Evolutionary conservation across 352 stramenopile species (phyloP), one percentile per base, ranked within the genome.

Genomic region (Phytophthora foliorum): DNA sequence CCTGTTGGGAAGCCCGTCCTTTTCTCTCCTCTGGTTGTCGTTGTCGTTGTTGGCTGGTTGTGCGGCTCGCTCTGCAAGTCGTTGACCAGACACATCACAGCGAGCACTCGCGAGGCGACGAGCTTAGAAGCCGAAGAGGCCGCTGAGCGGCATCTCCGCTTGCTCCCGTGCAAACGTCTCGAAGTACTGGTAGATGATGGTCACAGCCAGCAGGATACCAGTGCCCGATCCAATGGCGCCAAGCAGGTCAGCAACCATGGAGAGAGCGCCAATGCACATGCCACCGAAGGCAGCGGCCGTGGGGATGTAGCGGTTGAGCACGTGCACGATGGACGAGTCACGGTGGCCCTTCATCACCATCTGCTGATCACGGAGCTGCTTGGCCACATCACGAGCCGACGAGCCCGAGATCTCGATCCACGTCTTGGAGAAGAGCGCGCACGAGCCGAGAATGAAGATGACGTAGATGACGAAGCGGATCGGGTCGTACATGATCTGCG

Each of bases 121-220:
- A 25, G 41, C 73, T 90, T 93, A 94, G 75, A 96, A 94, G 69
- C 88, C 88, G 64, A 96, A 96, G 49, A 96, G 72, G 42, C 83
- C 81, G 54, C 82, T 84, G 42, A 95, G 68, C 52, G 88, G 88
- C 57, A 96, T 82, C 64, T 96, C 88, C 8, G 88, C 84, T 64
- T 96, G 86, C 77, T 99, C 96, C 74, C 98, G 98, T 55, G 95
- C 89, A 57, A 99, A 99, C 42, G 95, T 98, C 89, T 99, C 97
- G 73, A 98, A 99, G 84, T 99, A 99, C 81, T 99, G 93, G 89
- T 99, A 99, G 82, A 99, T 99, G 87, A 99, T 99, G 25, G 98
- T 99, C 55, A 99, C 98, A 53, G 95, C 95, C 61, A 99, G 81
- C 67, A 99, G 81, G 78, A 99, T 99, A 85, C 98, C 98, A 9